A percentile compares a stretch with the other conserved stretches of the same genome.
These are phyloP conservation scores for Lasiodiplodia hormozganensis DNA, from an alignment of 2,329 filamentous ascomycete species.

Conservation along the genomic window DNA sequence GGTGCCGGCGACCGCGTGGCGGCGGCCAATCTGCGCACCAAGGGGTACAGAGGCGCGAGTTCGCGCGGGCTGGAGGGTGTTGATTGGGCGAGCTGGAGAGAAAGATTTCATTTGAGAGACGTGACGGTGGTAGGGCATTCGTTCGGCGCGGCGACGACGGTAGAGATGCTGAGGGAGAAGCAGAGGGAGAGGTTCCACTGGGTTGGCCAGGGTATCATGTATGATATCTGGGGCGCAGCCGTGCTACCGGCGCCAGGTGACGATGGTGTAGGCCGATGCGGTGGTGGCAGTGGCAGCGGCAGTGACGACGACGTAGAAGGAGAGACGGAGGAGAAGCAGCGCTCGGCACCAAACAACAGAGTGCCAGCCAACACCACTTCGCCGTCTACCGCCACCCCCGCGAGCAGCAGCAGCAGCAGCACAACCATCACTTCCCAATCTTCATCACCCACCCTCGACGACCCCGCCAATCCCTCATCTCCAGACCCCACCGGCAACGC, in stretches of 20 bases:
- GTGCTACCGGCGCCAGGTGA: conserved; percentile 5
- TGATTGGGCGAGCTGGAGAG: conserved; percentile 64
- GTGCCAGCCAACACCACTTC: neutral
- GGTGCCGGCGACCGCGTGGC: conserved; percentile 62
- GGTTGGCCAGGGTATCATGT: conserved; percentile 68
- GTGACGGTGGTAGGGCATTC: conserved; percentile 71
- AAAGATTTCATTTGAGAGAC: conserved; percentile 61
- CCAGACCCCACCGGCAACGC: conserved; percentile 31
- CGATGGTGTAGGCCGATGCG: neutral
- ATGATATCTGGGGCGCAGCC: conserved; percentile 65
- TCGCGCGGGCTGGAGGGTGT: conserved; percentile 64
- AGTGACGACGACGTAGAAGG: conserved; percentile 34
- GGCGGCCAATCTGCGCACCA: conserved; percentile 61
- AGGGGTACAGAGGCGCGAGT: conserved; percentile 66
- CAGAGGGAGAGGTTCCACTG: conserved; percentile 58
- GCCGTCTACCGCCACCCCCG: neutral
- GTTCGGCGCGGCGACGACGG: conserved; percentile 70
- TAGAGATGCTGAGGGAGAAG: conserved; percentile 64
- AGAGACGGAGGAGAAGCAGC: neutral
- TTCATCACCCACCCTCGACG: neutral
- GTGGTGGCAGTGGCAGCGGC: neutral
- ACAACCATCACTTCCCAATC: neutral
- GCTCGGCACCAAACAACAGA: neutral
- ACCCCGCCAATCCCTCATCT: no score
- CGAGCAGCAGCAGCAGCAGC: neutral